phyloP scores from a whole-genome alignment of 768 basidiomycete species.

The Inosperma sp. region DNA sequence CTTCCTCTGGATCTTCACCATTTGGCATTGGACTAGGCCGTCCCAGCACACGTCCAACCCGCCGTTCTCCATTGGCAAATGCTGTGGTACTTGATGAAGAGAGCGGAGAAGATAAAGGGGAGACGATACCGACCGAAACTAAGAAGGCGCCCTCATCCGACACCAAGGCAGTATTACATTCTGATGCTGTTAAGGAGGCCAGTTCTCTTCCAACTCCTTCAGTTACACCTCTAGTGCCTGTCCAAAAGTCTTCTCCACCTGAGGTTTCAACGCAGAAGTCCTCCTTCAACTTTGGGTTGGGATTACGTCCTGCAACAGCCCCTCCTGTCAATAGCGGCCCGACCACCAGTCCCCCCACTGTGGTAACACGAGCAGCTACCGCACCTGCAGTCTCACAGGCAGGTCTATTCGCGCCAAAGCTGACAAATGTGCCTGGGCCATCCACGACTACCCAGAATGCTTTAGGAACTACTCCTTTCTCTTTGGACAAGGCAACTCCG shows the following conservation, averaged over 20 bases:
- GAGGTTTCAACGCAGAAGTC: conserved; percentile 17
- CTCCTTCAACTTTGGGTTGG: not conserved
- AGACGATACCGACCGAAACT: not conserved
- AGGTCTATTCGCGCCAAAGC: conserved; percentile 4
- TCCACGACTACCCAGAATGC: not conserved
- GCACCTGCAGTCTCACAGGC: not conserved
- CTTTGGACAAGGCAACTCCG: not conserved
- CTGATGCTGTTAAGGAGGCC: conserved; percentile 33
- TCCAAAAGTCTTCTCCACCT: not conserved
- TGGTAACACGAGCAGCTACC: conserved; percentile 1
- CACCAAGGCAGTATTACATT: conserved; percentile 49
- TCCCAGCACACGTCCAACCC: conserved; percentile 58
- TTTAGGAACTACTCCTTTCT: not conserved
- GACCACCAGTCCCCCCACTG: not conserved
- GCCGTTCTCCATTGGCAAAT: conserved; percentile 74
- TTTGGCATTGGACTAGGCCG: conserved; percentile 50
- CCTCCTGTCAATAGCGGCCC: conserved; percentile 2
- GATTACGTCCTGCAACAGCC: not conserved
- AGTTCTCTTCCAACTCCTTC: conserved; percentile 7
- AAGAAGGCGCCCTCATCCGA: not conserved
- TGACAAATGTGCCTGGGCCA: not conserved
- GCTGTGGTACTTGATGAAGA: conserved; percentile 43
- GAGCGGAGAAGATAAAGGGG: conserved; percentile 38
- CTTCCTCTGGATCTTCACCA: conserved; percentile 28
- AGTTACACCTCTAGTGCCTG: conserved; percentile 3